Evolutionary conservation across 2,329 filamentous ascomycete genomes (phyloP).

Genomic region (Magnaporthiopsis incrustans): DNA sequence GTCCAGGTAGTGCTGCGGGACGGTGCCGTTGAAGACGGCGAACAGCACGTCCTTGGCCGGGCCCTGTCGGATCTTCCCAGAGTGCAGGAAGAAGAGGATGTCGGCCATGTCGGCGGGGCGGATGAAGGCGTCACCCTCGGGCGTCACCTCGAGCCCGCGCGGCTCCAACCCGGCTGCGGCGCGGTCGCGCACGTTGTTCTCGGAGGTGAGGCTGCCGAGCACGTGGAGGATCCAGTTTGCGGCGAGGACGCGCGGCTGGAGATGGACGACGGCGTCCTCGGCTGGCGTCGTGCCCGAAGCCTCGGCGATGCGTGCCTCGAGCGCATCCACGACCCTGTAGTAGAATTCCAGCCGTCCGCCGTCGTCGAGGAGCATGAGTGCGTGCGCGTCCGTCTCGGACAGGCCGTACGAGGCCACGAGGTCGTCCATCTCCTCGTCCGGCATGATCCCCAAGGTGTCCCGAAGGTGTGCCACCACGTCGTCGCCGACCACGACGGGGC

Average conservation of each 20-base stretch:
- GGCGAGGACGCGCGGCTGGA: conserved; percentile 30
- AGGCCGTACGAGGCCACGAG: conserved; percentile 59
- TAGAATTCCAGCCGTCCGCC: conserved; percentile 79
- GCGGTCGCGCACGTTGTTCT: conserved; percentile 22
- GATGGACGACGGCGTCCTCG: conserved; percentile 23
- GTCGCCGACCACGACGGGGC: conserved; percentile 65
- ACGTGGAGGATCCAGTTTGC: conserved; percentile 69
- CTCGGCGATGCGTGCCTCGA: conserved; percentile 24
- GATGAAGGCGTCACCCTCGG: conserved; percentile 41
- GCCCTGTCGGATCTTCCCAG: conserved; percentile 43
- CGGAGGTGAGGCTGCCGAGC: conserved; percentile 58
- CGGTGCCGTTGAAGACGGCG: conserved; percentile 30
- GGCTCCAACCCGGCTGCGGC: neutral
- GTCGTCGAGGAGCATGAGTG: conserved; percentile 67
- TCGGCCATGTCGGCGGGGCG: conserved; percentile 40
- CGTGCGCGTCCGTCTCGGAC: conserved; percentile 73
- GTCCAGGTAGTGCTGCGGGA: conserved; percentile 29
- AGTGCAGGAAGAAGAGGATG: conserved; percentile 40
- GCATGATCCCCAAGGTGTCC: conserved; percentile 57
- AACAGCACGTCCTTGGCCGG: conserved; percentile 52
- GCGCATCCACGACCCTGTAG: conserved; percentile 51
- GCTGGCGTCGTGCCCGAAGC: conserved; percentile 10
- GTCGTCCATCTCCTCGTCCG: conserved; percentile 60
- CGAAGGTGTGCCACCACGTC: conserved; percentile 60
- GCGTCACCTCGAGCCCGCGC: conserved; percentile 23